A percentile compares a stretch with the other conserved stretches of the same genome.
Evolutionary conservation across 208 protist species (phyloP).

Genomic region (Leishmania gerbilli): DNA sequence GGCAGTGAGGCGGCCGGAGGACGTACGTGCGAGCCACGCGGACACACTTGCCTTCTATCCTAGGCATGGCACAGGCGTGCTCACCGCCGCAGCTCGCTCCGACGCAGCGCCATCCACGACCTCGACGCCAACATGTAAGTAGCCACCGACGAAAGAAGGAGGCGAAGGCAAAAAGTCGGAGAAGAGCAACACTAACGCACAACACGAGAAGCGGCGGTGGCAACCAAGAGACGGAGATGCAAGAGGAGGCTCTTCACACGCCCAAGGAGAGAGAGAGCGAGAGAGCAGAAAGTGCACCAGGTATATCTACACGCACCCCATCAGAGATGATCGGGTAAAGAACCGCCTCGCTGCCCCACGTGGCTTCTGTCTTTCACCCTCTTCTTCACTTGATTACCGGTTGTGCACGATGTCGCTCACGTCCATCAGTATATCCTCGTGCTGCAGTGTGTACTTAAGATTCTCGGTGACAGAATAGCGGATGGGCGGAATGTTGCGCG

Average conservation of each 20-base stretch:
- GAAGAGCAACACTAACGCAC: neutral
- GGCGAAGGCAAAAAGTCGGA: neutral
- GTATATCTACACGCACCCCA: neutral
- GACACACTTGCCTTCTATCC: neutral
- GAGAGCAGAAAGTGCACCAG: neutral
- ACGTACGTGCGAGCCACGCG: neutral
- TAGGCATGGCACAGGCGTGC: neutral
- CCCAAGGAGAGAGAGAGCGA: neutral
- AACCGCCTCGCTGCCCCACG: neutral
- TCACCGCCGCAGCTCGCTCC: neutral
- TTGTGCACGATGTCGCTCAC: constrained; percentile 78
- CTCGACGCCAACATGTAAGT: no score
- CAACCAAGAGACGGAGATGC: neutral
- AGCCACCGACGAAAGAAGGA: neutral
- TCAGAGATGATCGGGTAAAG: neutral
- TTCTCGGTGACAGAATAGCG: constrained; percentile 79
- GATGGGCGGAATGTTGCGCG: constrained; percentile 61
- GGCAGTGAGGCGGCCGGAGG: neutral
- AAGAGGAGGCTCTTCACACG: neutral
- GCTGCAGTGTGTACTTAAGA: constrained; percentile 81
- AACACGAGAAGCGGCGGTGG: neutral
- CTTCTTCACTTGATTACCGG: constrained; percentile 23
- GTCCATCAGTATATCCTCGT: constrained; percentile 84
- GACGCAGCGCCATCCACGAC: neutral
- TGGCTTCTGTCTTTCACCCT: neutral